Evolutionary conservation across 129 eudicot genomes (phyloP).

Genomic region (Silybum marianum): DNA sequence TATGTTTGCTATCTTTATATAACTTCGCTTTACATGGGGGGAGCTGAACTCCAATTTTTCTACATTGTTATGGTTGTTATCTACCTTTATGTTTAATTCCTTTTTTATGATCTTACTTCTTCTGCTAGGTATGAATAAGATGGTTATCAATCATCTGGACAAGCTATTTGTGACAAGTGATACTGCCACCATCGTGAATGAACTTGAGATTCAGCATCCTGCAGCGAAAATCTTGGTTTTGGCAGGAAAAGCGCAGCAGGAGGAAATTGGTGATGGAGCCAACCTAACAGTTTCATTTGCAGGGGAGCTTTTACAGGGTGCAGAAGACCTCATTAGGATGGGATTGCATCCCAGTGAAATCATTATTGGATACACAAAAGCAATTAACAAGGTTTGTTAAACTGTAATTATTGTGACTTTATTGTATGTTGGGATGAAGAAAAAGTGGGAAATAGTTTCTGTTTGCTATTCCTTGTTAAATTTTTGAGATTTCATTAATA

Average conservation of each 20-base stretch:
- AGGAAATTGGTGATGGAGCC: slow-evolving; percentile 91
- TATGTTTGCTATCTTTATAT: neutral
- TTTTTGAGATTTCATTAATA: neutral
- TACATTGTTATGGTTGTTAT: neutral
- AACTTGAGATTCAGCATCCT: slow-evolving; percentile 94
- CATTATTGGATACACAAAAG: slow-evolving; percentile 61
- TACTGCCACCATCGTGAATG: slow-evolving; percentile 90
- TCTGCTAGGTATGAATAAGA: slow-evolving; percentile 79
- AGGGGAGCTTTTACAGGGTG: slow-evolving; percentile 77
- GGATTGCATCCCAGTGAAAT: slow-evolving; percentile 83
- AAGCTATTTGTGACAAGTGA: slow-evolving; percentile 89
- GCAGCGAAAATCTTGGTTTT: slow-evolving; percentile 84
- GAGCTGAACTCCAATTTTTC: neutral
- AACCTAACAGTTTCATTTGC: slow-evolving; percentile 70
- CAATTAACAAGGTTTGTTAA: slow-evolving; percentile 62
- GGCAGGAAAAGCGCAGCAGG: slow-evolving; percentile 94
- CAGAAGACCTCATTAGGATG: slow-evolving; percentile 79
- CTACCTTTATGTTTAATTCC: neutral
- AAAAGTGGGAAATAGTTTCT: neutral
- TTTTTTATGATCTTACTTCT: neutral
- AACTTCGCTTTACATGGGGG: neutral
- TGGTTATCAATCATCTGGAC: slow-evolving; percentile 96
- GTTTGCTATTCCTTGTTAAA: neutral
- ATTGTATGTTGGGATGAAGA: neutral
- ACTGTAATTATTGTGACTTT: neutral